Conservation (phyloP, 768 basidiomycete genomes). For the Lentinus tigrinus region DNA sequence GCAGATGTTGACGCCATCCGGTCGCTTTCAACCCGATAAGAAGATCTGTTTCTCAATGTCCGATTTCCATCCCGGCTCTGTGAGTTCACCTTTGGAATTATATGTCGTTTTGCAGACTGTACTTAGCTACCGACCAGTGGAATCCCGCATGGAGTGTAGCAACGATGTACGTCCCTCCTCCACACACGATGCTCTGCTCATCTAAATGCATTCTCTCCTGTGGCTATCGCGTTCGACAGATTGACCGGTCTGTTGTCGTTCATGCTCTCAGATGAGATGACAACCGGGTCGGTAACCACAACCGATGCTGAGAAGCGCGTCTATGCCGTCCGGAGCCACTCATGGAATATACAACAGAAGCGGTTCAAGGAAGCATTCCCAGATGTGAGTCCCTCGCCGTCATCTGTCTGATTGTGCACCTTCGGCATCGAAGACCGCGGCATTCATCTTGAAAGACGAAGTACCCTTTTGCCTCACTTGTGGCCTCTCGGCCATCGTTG, state of each 20-base stretch:
- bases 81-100: conserved; percentile 38
- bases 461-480: conserved; percentile 1
- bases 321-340: conserved; percentile 78
- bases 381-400: conserved; percentile 68
- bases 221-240: conserved; percentile 38
- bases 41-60: conserved; percentile 99
- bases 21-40: conserved; percentile 86
- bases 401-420: background rate
- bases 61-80: conserved; percentile 88
- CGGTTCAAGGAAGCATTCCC: conserved; percentile 88
- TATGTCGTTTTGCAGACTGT: background rate
- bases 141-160: conserved; percentile 95
- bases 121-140: conserved; percentile 52
- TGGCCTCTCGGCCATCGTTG: background rate
- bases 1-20: conserved; percentile 89
- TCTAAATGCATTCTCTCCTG: background rate
- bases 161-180: conserved; percentile 67
- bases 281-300: conserved; percentile 87
- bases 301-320: conserved; percentile 74
- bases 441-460: background rate
- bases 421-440: background rate
- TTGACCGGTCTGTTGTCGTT: conserved; percentile 91
- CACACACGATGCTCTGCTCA: background rate
- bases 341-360: conserved; percentile 78
- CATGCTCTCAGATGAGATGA: conserved; percentile 96